A percentile compares a stretch with the other conserved stretches of the same genome.
Conservation (phyloP, 164 flowering plant genomes). For the Magnolia changhungtana region DNA sequence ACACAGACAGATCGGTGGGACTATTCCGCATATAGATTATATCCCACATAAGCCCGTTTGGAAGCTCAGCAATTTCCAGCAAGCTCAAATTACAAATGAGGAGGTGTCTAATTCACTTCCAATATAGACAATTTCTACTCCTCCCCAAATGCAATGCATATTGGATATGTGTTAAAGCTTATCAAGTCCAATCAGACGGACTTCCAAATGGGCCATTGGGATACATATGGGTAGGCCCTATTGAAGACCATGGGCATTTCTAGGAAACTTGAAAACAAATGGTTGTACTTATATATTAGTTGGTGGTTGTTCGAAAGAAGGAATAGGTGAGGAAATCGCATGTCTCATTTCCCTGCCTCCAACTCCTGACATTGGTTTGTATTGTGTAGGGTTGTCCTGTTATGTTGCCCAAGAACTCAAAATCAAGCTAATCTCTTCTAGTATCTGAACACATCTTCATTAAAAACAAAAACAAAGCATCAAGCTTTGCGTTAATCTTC, state of each 20-base stretch:
- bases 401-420: constrained; percentile 92
- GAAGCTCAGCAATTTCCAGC: constrained; percentile 23
- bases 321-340: constrained; percentile 72
- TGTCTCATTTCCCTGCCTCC: constrained; percentile 89
- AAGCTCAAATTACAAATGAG: constrained; percentile 36
- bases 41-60: no score
- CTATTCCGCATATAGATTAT: no score
- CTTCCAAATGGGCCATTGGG: background rate
- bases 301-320: constrained; percentile 73
- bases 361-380: constrained; percentile 80
- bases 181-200: background rate
- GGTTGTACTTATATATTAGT: constrained; percentile 50
- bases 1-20: no score
- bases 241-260: background rate
- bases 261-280: no score
- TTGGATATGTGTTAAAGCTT: constrained; percentile 47
- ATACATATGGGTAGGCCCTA: no score
- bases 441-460: constrained; percentile 82
- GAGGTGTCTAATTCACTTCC: constrained; percentile 70
- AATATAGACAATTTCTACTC: constrained; percentile 63
- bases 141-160: no score
- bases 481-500: background rate
- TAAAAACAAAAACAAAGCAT: background rate
- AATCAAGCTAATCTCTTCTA: constrained; percentile 87
- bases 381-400: constrained; percentile 73